Evolutionary conservation across 352 stramenopile genomes (phyloP).

Genomic region (Phytopythium chamaehyphon): DNA sequence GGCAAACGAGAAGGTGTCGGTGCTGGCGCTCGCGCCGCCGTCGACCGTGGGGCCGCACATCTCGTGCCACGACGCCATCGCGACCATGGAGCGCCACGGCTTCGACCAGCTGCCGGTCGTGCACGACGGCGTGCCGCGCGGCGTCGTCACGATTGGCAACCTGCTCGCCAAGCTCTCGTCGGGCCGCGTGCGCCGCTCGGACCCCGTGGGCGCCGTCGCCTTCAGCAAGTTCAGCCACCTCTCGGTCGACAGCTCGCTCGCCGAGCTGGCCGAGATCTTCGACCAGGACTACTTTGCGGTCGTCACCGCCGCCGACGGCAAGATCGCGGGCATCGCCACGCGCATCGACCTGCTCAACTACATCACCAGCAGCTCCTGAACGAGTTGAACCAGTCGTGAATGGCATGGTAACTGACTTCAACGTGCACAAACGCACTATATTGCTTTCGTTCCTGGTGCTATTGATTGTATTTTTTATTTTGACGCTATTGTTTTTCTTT

Average conservation of each 20-base stretch:
- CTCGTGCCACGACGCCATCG: slow-evolving; percentile 90
- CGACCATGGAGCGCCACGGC: slow-evolving; percentile 90
- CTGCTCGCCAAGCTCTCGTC: slow-evolving; percentile 89
- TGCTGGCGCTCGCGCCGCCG: slow-evolving; percentile 68
- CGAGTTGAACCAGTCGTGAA: too few relatives aligned
- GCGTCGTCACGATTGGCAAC: slow-evolving; percentile 96
- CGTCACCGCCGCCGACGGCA: slow-evolving; percentile 66
- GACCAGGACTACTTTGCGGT: slow-evolving; percentile 96
- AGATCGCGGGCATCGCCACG: slow-evolving; percentile 91
- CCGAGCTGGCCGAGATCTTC: slow-evolving; percentile 90
- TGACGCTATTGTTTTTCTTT: too few relatives aligned
- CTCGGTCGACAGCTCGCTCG: slow-evolving; percentile 80
- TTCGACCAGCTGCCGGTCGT: slow-evolving; percentile 79
- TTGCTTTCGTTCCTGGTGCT: too few relatives aligned
- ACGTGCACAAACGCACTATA: too few relatives aligned
- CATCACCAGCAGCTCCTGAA: slow-evolving; percentile 51
- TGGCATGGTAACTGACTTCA: background rate
- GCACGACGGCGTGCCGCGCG: slow-evolving; percentile 69
- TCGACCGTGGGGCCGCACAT: slow-evolving; percentile 84
- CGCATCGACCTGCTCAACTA: slow-evolving; percentile 96
- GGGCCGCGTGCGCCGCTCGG: slow-evolving; percentile 74
- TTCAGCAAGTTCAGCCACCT: slow-evolving; percentile 95
- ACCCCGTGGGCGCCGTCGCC: slow-evolving; percentile 85
- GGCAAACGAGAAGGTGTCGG: slow-evolving; percentile 83
- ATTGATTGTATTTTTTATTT: too few relatives aligned